Conservation (phyloP, 73 alveolate genomes). For the Paramecium pentaurelia region DNA sequence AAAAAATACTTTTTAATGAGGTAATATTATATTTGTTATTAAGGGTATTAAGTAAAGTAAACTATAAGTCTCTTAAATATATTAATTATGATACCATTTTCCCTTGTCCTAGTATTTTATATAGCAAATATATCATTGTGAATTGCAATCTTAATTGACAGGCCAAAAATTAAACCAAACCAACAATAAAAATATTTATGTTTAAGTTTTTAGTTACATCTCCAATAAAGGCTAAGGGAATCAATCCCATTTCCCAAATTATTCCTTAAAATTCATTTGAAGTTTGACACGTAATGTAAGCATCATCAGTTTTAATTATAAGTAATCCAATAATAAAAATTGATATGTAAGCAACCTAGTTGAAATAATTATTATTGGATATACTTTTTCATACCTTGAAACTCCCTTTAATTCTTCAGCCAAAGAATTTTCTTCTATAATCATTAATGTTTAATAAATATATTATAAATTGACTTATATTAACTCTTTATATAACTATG, state of each 20-base stretch:
- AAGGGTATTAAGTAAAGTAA: neutral
- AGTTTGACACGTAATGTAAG: neutral
- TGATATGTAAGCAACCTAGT: neutral
- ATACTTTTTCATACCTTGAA: neutral
- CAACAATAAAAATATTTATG: neutral
- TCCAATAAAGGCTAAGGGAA: neutral
- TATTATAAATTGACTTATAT: neutral
- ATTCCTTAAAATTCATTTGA: neutral
- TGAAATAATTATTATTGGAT: neutral
- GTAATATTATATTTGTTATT: neutral
- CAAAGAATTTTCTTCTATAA: neutral
- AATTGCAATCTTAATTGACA: neutral
- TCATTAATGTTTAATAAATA: neutral
- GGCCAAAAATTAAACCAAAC: neutral
- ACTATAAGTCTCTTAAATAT: neutral
- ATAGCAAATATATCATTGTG: neutral
- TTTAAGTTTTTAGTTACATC: neutral
- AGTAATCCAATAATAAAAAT: neutral
- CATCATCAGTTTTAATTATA: neutral
- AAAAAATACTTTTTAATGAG: neutral
- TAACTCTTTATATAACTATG: neutral
- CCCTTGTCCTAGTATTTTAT: neutral
- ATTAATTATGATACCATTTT: neutral
- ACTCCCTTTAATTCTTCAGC: neutral
- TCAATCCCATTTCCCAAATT: neutral